Conservation (phyloP, 129 eudicot genomes). For the Silybum marianum region DNA sequence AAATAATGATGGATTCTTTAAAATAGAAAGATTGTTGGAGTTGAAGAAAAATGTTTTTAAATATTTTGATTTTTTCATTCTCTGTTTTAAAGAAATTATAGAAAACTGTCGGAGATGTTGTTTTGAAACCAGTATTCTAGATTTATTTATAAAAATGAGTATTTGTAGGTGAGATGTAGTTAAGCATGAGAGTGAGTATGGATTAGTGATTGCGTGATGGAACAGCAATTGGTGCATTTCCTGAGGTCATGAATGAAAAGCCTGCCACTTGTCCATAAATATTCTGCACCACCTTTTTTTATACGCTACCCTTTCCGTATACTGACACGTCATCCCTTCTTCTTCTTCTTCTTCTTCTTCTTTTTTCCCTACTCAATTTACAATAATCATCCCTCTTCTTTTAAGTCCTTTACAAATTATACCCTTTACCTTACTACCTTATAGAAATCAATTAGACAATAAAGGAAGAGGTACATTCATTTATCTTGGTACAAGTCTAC, state of each 20-base stretch:
- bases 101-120: no score
- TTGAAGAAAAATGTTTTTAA: no score
- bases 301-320: constrained; percentile 35
- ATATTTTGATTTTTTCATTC: no score
- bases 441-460: no score
- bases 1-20: no score
- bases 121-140: no score
- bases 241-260: constrained; percentile 41
- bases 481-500: no score
- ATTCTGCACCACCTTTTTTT: not conserved
- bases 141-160: no score
- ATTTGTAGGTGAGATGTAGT: not conserved
- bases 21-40: no score
- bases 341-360: no score
- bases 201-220: constrained; percentile 36
- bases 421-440: not conserved
- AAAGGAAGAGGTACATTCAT: no score
- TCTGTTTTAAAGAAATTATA: no score
- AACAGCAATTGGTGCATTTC: constrained; percentile 45
- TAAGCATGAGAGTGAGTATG: constrained; percentile 4
- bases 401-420: not conserved
- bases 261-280: constrained; percentile 32
- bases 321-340: constrained; percentile 14
- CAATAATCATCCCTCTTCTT: constrained; percentile 10
- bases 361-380: not conserved